Percentiles rank a stretch among this genome's conserved stretches.
Conservation (phyloP, 192 early-diverging fungal genomes). For the Borealophlyctis nickersoniae region DNA sequence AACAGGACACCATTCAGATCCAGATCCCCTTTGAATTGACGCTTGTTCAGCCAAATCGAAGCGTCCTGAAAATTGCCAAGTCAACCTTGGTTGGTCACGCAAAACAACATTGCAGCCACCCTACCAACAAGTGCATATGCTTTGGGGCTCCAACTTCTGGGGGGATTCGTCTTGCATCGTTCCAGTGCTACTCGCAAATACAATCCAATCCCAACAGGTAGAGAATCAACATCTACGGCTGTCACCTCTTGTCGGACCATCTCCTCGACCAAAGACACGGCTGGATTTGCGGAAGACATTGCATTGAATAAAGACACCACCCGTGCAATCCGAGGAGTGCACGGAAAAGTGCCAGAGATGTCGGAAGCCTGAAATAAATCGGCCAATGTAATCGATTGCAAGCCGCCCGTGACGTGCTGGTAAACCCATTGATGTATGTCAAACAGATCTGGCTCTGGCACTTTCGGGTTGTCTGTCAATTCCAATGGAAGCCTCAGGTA, state of each 20-base stretch:
- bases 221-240: slow-evolving; percentile 38
- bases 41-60: slow-evolving; percentile 25
- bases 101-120: neutral
- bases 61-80: slow-evolving; percentile 19
- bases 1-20: no score
- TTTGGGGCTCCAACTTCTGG: slow-evolving; percentile 33
- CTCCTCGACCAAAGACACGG: slow-evolving; percentile 33
- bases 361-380: neutral
- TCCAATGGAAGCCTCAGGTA: no score
- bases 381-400: neutral
- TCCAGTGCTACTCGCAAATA: slow-evolving; percentile 51
- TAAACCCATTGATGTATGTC: no score
- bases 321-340: neutral
- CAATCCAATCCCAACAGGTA: slow-evolving; percentile 54
- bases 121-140: slow-evolving; percentile 52
- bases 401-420: neutral
- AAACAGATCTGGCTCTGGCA: no score
- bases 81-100: neutral
- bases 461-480: no score
- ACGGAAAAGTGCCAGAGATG: neutral
- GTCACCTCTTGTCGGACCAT: slow-evolving; percentile 35
- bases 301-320: neutral
- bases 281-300: neutral
- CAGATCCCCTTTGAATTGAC: no score
- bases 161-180: slow-evolving; percentile 46